phyloP scores from a whole-genome alignment of 345 rosid genomes.

The Eucalyptus tenuipes region DNA sequence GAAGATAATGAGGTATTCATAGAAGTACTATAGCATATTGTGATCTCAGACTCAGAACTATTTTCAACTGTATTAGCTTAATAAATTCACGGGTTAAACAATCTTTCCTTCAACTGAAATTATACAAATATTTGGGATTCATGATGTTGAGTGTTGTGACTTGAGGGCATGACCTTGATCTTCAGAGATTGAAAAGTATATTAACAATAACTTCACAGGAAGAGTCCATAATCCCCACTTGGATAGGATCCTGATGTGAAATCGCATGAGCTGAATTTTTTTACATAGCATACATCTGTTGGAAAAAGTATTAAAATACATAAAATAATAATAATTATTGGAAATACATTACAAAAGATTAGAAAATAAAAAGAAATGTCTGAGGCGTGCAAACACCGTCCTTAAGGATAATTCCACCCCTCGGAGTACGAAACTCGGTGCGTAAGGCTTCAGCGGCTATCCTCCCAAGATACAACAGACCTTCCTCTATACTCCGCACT shows the following conservation, averaged over 20 bases:
- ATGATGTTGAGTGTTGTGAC: neutral
- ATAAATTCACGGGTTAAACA: neutral
- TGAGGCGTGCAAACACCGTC: too few species aligned
- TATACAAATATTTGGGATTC: neutral
- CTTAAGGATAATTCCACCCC: too few species aligned
- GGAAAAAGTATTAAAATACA: too few species aligned
- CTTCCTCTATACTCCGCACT: too few species aligned
- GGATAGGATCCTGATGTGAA: neutral
- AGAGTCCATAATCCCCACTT: too few species aligned
- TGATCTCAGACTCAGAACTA: neutral
- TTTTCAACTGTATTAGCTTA: neutral
- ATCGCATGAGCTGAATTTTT: neutral
- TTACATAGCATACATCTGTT: neutral
- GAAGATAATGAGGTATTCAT: neutral
- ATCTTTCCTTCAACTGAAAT: neutral
- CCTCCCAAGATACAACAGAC: too few species aligned
- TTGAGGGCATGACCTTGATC: neutral
- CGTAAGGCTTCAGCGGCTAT: too few species aligned
- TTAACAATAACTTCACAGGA: conserved; percentile 10
- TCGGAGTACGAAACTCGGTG: too few species aligned
- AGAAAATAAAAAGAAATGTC: too few species aligned
- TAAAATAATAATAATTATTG: too few species aligned
- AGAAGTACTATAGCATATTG: neutral
- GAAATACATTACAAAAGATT: too few species aligned
- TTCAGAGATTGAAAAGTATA: neutral